phyloP scores from a whole-genome alignment of 768 basidiomycete species.

The Tulasnella sp. region DNA sequence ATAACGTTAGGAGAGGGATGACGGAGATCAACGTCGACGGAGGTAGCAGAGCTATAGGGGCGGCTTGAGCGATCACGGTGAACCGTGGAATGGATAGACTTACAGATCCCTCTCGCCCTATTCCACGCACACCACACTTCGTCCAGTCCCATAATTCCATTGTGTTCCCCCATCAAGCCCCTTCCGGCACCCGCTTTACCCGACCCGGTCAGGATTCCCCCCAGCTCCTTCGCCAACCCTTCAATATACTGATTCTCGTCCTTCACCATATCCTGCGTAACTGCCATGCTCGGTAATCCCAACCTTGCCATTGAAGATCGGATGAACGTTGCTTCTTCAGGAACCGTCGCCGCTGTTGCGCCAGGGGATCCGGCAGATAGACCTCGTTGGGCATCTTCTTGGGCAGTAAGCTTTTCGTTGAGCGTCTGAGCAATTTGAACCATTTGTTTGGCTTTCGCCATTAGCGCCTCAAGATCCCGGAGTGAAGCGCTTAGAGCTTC shows the following conservation, averaged over 20 bases:
- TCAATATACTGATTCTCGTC: slow-evolving; percentile 78
- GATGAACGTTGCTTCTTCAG: slow-evolving; percentile 80
- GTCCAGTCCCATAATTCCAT: slow-evolving; percentile 78
- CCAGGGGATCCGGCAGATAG: slow-evolving; percentile 27
- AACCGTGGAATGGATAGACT: slow-evolving; percentile 35
- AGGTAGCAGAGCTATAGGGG: slow-evolving; percentile 70
- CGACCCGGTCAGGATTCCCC: slow-evolving; percentile 58
- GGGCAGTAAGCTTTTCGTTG: slow-evolving; percentile 69
- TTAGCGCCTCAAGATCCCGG: slow-evolving; percentile 82
- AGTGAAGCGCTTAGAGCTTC: slow-evolving; percentile 71
- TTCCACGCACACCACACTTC: slow-evolving; percentile 97
- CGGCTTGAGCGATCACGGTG: slow-evolving; percentile 2
- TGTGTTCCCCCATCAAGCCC: slow-evolving; percentile 70
- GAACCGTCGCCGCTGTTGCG: slow-evolving; percentile 29
- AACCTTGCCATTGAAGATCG: slow-evolving; percentile 85
- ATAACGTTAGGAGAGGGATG: slow-evolving; percentile 59
- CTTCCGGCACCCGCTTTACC: slow-evolving; percentile 26
- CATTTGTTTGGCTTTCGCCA: slow-evolving; percentile 90
- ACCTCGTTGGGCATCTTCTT: slow-evolving; percentile 33
- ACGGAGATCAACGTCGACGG: slow-evolving; percentile 81
- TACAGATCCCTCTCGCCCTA: slow-evolving; percentile 85
- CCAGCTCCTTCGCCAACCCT: slow-evolving; percentile 79
- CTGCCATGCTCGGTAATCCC: slow-evolving; percentile 74
- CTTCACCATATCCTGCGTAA: slow-evolving; percentile 83
- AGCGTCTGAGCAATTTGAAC: slow-evolving; percentile 84